Base-by-base conservation (phyloP, 2,329 filamentous ascomycete genomes). In the Pseudogymnoascus sp. region DNA sequence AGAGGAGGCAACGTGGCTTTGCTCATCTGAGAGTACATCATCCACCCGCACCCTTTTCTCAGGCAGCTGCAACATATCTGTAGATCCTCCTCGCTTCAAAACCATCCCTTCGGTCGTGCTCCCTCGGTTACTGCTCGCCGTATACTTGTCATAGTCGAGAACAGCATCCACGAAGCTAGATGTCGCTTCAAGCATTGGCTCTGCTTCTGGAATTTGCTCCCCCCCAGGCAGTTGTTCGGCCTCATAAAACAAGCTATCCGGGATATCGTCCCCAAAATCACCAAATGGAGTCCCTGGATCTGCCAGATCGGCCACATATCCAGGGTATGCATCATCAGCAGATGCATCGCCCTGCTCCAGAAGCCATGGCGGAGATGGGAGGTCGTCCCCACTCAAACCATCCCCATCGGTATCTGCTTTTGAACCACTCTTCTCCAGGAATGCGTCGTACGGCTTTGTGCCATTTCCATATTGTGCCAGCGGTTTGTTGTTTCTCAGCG, bases 361-460 rank as follows among this genome's bases (percentile, higher is more conserved):
- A 11, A 77, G 64, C 11, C 64, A 61, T 23, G 73, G 73, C 25
- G 74, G 72, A 5, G 75, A 75, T 25, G 76, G 76, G 25, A 79
- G 66, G 62, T 77, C 74, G 8, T 73, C 72, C 11, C 75, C 75
- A 59, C 74, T 76, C 4, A 71, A 74, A 42, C 61, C 62, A 23
- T 38, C 25, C 4, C 36, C 40, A 12, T 25, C 18, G 11, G 53
- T 12, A 62, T 65, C 14, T 16, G 66, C 61, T 21, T 53, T 56
- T 31, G 31, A 46, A 14, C n/a, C 37, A 14, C 62, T 62, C 11
- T 63, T 63, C 18, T 16, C 59, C 9, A 66, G 46, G 34, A 71
- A 73, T 5, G 68, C 64, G 28, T 71, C 64, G 18, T 66, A 34
- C 28, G 69, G 62, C 14, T 68, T 42, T 6, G 64, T 63, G 14